Evolutionary conservation across 176 grass and related monocot species (phyloP), one percentile per base, ranked within the genome.

Genomic region (Zoysia pacifica): DNA sequence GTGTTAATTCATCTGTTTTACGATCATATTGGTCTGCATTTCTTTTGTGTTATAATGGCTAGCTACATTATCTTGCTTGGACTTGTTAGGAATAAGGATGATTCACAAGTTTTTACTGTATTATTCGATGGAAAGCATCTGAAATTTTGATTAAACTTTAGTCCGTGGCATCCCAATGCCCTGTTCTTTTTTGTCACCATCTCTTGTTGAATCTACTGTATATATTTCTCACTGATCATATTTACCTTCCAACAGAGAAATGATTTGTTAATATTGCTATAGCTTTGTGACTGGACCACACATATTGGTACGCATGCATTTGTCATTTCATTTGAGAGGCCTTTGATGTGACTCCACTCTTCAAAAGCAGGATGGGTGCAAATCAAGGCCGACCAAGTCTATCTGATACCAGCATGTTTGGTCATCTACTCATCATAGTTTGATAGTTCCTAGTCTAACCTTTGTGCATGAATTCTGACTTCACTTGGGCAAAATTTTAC

Each of bases 331-430:
- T 62, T 63, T 14, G 43, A 36, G 20, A 38, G 9, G 35, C 15
- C 12, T 72, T 52, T 1, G 12, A 2, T 52, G 16, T 39, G 15
- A 39, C 35, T 53, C 48, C 49, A 36, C 35, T 37, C 13, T 37
- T 8, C 20, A 70, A 75, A 75, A 46, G 11, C 14, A 19, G 11
- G 35, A 54, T 41, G 1, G 13, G 42, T 19, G 36, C 56, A 47
- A 28, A 13, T 61, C 41, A 75, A 69, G 40, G 28, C n/a, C 13
- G 45, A 35, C 6, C 3, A 74, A 20, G 8, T 75, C 48, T 75
- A 67, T 67, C 74, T 69, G 62, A 44, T 75, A 55, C 7, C 62
- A 85, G 55, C 49, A 67, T 83, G 58, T 80, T 45, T 70, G 6
- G 1, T n/a, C 55, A 44, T 75, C 61, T 86, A 28, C 28, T 28